Evolutionary conservation across 169 alveolate species (phyloP), one percentile per base, ranked within the genome.

Genomic region (Plasmodium knowlesi): DNA sequence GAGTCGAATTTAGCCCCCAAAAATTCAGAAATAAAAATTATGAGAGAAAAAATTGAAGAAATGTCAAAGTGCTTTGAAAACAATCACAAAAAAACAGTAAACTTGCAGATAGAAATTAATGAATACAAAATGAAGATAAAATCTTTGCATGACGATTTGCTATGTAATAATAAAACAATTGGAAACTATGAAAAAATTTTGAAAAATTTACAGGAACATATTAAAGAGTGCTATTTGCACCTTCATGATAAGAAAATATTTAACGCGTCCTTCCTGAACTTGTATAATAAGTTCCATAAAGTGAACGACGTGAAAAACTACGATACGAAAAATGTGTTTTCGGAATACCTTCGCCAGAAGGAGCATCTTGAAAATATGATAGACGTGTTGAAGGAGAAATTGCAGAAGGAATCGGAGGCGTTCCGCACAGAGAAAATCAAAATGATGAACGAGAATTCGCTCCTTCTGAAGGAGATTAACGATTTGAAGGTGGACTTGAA

Each of bases 31-130:
- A 89, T 89, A 61, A 89, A 89, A 89, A 50, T 89, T 16, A 57
- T 89, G 91, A 89, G 84, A 41, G 90, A 78, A 61, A 89, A 89
- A 34, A 89, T 89, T n/a, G 86, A 89, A 70, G 94, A 89, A 79
- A 89, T 89, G 94, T 54, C 94, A n/a, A 80, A 78, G 73, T 89
- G 91, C 70, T 89, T 89, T 80, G 94, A 89, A 89, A 89, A 89
- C 61, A 89, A 89, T 57, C 94, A 89, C 32, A 89, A 89, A 53
- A 89, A 89, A 67, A 89, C 91, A 41, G 90, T 89, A 16, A 89
- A 54, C 30, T 70, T 89, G 39, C 94, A 89, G 34, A 89, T 89
- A 39, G 94, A 89, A 89, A 89, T 89, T 41, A 89, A 89, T 30
- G 94, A 89, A 67, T 71, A 89, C 50, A 89, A 89, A 80, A 89